Evolutionary conservation across 176 grass and related monocot genomes (phyloP), one percentile per base, ranked within the genome.

Genomic region (Calamus simplicifolius): DNA sequence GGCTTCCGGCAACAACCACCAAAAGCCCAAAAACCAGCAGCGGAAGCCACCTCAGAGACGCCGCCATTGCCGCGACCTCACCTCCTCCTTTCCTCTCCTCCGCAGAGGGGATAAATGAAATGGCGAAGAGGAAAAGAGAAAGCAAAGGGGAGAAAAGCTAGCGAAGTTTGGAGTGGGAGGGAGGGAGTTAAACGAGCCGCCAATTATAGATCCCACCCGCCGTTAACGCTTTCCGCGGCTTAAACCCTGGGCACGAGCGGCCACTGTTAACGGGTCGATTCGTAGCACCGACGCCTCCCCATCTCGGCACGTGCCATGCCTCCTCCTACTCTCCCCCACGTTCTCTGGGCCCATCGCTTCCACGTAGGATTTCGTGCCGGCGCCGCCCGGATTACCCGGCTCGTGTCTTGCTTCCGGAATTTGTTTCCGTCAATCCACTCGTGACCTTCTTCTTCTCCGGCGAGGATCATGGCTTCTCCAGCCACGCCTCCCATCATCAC

Each of bases 11-110:
- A n/a, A 63, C 31, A 30, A 77, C 29, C 60, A 67, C 18, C 28
- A 82, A 15, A 70, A 70, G 49, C 25, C 72, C 73, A 1, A 76
- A 15, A 17, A 75, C 23, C 5, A 58, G 35, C 59, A 77, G 54
- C 14, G 54, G 58, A 63, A 65, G 17, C 27, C 67, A 61, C 27
- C 64, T 62, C 19, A 76, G 35, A 29, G 61, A 54, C 27, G 27
- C 58, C 4, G 29, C 59, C 51, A 49, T 54, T 21, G 67, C 73
- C 51, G 59, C 57, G 2, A 31, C 16, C 19, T 35, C 56, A n/a
- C 54, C 38, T 48, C 54, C 52, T 19, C 49, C 52, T 61, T 61
- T 58, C 71, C 28, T 38, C 63, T 48, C 28, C 18, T 12, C 54
- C n/a, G n/a, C n/a, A n/a, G n/a, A 2, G 54, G 51, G 25, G 21